Conservation (phyloP, 352 stramenopile genomes). For the Pythium insidiosum region DNA sequence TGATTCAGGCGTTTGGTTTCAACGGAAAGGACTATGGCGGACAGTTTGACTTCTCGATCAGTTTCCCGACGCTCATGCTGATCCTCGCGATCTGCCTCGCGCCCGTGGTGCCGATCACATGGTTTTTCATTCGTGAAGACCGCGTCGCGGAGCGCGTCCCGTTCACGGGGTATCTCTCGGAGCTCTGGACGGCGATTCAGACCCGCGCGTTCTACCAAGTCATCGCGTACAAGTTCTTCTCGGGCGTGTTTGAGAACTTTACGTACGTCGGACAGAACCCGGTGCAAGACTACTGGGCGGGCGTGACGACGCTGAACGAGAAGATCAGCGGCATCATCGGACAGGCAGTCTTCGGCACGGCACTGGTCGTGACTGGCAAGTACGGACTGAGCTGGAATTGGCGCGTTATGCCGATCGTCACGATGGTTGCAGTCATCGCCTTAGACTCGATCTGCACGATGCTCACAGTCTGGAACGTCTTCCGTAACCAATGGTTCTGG, state of each 20-base stretch:
- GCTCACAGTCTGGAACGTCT: conserved; percentile 6
- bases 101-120: conserved; percentile 9
- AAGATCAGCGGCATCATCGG: conserved; percentile 4
- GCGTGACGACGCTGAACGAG: conserved; percentile 7
- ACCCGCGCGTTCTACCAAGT: conserved; percentile 1
- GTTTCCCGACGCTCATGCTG: conserved; percentile 22
- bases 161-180: neutral
- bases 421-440: conserved; percentile 1
- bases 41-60: conserved; percentile 38
- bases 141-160: neutral
- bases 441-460: conserved; percentile 3
- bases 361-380: conserved; percentile 5
- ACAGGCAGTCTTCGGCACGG: neutral
- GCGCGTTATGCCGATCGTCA: conserved; percentile 1
- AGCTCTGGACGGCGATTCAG: neutral
- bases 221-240: conserved; percentile 8
- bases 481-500: conserved; percentile 14
- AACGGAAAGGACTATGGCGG: conserved; percentile 54
- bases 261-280: neutral
- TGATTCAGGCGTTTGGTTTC: conserved; percentile 34
- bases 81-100: conserved; percentile 10
- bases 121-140: conserved; percentile 9
- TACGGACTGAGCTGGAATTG: conserved; percentile 11
- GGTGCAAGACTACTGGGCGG: conserved; percentile 8
- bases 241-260: conserved; percentile 5